Evolutionary conservation across 176 grass and related monocot species (phyloP), one percentile per base, ranked within the genome.

Genomic region (Triticum turgidum): DNA sequence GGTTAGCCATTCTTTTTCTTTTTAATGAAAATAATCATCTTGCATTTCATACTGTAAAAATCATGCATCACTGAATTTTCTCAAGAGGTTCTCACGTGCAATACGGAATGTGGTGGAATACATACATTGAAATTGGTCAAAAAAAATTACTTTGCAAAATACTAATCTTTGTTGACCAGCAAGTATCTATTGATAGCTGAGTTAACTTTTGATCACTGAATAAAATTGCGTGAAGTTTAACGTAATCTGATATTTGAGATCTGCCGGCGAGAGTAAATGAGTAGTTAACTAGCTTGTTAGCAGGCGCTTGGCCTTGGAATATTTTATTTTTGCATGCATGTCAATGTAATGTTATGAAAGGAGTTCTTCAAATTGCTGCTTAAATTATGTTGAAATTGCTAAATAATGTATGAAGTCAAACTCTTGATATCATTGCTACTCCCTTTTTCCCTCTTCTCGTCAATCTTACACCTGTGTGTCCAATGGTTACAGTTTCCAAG

Each of bases 401-500:
- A 35, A 35, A 35, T 35, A 27, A 7, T 44, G 0, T 47, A 4
- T 86, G 21, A 81, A 67, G 30, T 39, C 37, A 81, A 61, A 35
- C 61, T 82, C 42, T 56, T 59, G 11, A 63, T 41, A 63, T 22
- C 9, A 18, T 75, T 24, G 15, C 6, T 64, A 22, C 10, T 41
- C 52, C 6, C 11, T 13, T 32, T 45, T 34, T 25, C 24, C 12
- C 13, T 33, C 15, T 58, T 54, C 1, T 20, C 21, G 25, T 84
- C 1, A 14, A 67, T 69, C 69, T 80, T 13, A 91, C 68, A 25
- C 27, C 17, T 38, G 6, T 73, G 8, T n/a, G 8, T n/a, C 29
- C n/a, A 52, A 61, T 84, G 34, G 20, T 76, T 79, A 34, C 87
- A 89, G 87, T 25, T 61, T 25, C 76, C 59, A 81, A 27, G 27